A percentile compares a stretch with the other conserved stretches of the same genome.
Conservation (phyloP, 371 early-diverging fungal species). For the Coemansia sp. region DNA sequence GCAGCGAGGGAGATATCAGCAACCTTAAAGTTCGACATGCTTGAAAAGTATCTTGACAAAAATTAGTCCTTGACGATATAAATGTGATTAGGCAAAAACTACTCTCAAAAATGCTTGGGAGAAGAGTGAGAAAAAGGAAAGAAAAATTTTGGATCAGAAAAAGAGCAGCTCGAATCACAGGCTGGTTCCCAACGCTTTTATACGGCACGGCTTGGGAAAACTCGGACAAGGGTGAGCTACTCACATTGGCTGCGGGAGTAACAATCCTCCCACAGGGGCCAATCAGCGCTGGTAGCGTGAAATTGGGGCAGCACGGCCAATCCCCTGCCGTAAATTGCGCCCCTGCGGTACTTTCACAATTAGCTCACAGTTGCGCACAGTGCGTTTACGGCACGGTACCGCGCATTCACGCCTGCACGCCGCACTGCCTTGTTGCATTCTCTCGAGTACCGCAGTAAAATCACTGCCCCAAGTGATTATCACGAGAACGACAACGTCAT, state of each 20-base stretch:
- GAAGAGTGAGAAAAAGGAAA: background rate
- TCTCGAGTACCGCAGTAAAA: background rate
- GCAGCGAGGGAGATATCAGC: constrained; percentile 93
- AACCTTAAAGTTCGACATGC: constrained; percentile 49
- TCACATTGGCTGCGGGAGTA: background rate
- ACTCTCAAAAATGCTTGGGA: background rate
- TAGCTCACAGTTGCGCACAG: constrained; percentile 1
- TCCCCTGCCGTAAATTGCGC: background rate
- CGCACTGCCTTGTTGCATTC: background rate
- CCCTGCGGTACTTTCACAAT: background rate
- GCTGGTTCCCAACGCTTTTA: background rate
- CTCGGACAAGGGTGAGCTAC: background rate
- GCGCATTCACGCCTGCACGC: background rate
- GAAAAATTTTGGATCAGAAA: background rate
- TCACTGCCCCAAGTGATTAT: background rate
- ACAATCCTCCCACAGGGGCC: background rate
- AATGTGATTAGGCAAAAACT: background rate
- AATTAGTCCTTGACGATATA: background rate
- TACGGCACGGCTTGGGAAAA: background rate
- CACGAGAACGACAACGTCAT: background rate
- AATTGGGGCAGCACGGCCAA: background rate
- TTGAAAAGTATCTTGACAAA: background rate
- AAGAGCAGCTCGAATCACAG: background rate
- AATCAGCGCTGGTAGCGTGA: background rate
- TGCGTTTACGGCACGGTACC: background rate